Evolutionary conservation across 1,139 yeast species (phyloP).

Genomic region (Zygoascus sp.): DNA sequence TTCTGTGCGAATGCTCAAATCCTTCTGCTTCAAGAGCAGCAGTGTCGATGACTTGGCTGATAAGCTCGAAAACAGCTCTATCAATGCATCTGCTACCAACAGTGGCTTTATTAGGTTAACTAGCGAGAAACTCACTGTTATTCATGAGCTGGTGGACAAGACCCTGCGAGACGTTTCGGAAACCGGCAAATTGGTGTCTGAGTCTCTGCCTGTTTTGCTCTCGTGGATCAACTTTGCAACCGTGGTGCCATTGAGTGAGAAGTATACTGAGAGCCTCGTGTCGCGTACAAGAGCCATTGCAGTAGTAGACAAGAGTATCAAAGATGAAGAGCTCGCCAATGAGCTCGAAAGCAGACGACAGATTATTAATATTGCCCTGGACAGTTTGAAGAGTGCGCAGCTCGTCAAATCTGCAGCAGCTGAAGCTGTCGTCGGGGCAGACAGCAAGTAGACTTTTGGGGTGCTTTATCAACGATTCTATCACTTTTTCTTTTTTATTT

Average conservation of each 20-base stretch:
- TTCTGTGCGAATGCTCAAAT: conserved; percentile 63
- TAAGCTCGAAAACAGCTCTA: conserved; percentile 6
- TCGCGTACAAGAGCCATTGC: conserved; percentile 1
- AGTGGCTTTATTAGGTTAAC: conserved; percentile 35
- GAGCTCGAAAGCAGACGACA: conserved; percentile 5
- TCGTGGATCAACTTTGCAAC: conserved; percentile 54
- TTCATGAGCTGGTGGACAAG: conserved; percentile 40
- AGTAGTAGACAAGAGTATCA: conserved; percentile 1
- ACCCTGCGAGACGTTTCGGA: conserved; percentile 32
- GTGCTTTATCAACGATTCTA: too few relatives aligned
- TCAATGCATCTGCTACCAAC: conserved; percentile 28
- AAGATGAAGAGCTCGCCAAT: not conserved
- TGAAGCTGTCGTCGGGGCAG: too few relatives aligned
- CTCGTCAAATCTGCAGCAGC: not conserved
- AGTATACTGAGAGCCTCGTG: conserved; percentile 17
- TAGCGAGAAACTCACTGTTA: conserved; percentile 38
- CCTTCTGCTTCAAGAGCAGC: conserved; percentile 23
- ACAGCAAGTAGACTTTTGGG: too few relatives aligned
- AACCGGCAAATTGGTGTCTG: conserved; percentile 21
- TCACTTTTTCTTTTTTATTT: too few relatives aligned
- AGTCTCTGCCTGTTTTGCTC: conserved; percentile 43
- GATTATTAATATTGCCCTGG: conserved; percentile 2
- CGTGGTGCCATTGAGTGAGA: conserved; percentile 36
- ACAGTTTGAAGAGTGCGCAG: conserved; percentile 3
- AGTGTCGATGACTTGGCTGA: conserved; percentile 11